These are phyloP conservation scores for Candida saitoana DNA, from an alignment of 805 yeast species.

Conservation along the genomic window DNA sequence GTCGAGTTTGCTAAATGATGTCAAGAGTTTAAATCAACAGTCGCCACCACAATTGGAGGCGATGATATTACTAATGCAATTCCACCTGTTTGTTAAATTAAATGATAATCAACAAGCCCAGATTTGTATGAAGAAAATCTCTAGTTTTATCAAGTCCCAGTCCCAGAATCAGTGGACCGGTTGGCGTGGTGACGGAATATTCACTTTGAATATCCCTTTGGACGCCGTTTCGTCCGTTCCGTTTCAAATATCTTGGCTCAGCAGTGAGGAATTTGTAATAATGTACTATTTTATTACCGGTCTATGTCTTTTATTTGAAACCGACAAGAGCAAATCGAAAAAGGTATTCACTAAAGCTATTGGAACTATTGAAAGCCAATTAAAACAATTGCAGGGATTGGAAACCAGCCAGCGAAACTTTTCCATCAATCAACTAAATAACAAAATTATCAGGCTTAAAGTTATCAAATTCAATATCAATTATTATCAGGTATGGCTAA, in stretches of 20 bases:
- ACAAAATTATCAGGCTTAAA: slow-evolving; percentile 22
- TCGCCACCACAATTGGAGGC: slow-evolving; percentile 31
- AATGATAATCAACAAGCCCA: slow-evolving; percentile 23
- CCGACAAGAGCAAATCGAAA: slow-evolving; percentile 27
- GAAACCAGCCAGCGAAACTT: neutral
- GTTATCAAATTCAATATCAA: slow-evolving; percentile 25
- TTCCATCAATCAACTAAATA: slow-evolving; percentile 18
- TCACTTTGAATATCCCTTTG: slow-evolving; percentile 5
- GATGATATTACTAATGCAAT: slow-evolving; percentile 21
- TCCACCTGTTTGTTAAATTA: slow-evolving; percentile 23
- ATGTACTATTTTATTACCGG: slow-evolving; percentile 42
- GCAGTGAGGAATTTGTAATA: slow-evolving; percentile 40
- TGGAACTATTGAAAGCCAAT: slow-evolving; percentile 25
- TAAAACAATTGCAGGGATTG: slow-evolving; percentile 9
- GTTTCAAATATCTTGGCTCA: slow-evolving; percentile 38
- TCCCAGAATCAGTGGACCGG: slow-evolving; percentile 16
- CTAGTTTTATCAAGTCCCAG: slow-evolving; percentile 18
- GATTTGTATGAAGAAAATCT: slow-evolving; percentile 17
- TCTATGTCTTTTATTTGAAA: slow-evolving; percentile 31
- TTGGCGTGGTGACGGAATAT: slow-evolving; percentile 30
- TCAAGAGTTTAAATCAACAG: slow-evolving; percentile 10
- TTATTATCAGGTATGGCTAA: slow-evolving; percentile 36
- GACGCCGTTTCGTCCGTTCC: neutral
- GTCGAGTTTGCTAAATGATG: slow-evolving; percentile 10
- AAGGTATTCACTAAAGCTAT: slow-evolving; percentile 36